phyloP scores from a whole-genome alignment of 306 rosid genomes.

The Alnus rubra region DNA sequence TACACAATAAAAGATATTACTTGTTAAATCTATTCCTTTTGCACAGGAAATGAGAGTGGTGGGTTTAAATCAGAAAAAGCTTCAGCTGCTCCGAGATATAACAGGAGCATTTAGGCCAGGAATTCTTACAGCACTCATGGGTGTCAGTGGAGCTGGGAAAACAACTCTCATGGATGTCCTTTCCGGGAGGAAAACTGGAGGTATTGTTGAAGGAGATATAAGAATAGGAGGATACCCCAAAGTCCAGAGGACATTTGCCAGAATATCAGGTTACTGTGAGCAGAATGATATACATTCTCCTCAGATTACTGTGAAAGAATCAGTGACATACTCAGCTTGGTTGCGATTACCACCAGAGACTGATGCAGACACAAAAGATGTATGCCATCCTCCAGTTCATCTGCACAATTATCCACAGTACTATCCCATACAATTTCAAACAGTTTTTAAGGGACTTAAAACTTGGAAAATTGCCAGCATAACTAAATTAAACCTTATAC shows the following conservation, averaged over 20 bases:
- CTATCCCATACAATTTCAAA: background rate
- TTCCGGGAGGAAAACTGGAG: constrained; percentile 78
- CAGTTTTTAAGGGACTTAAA: background rate
- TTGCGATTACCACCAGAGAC: constrained; percentile 58
- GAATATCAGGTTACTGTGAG: constrained; percentile 83
- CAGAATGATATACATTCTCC: constrained; percentile 83
- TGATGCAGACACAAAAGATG: constrained; percentile 65
- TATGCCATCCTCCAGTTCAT: constrained; percentile 32
- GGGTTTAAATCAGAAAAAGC: constrained; percentile 57
- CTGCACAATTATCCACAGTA: background rate
- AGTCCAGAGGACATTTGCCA: constrained; percentile 69
- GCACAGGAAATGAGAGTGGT: constrained; percentile 70
- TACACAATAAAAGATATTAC: constrained; percentile 21
- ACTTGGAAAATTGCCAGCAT: background rate
- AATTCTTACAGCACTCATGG: constrained; percentile 77
- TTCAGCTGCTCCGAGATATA: constrained; percentile 72
- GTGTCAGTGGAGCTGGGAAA: constrained; percentile 89
- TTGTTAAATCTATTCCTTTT: constrained; percentile 19
- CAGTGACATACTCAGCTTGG: constrained; percentile 75
- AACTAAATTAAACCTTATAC: background rate
- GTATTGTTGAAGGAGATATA: constrained; percentile 68
- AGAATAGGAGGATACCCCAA: constrained; percentile 72
- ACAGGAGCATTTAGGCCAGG: constrained; percentile 85
- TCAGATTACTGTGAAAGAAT: constrained; percentile 71
- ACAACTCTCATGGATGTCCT: constrained; percentile 88